These are phyloP conservation scores for Cercospora sp. DNA, from an alignment of 2,329 filamentous ascomycete genomes.

Conservation along the genomic window DNA sequence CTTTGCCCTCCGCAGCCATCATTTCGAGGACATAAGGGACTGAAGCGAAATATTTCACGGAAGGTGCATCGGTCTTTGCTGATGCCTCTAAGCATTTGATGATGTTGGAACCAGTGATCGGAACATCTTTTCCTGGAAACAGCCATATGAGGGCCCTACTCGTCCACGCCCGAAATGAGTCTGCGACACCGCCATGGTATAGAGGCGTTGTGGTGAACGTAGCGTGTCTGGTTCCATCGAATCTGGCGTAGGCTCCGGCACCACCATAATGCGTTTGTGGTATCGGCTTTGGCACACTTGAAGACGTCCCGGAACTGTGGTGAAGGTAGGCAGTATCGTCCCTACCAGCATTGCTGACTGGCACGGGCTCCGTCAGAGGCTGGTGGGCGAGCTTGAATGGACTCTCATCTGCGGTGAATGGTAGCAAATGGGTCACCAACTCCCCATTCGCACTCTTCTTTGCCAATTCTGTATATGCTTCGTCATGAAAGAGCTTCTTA, in stretches of 20 bases:
- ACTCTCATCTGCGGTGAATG: slow-evolving; percentile 14
- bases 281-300: slow-evolving; percentile 63
- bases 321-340: slow-evolving; percentile 57
- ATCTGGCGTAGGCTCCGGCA: slow-evolving; percentile 55
- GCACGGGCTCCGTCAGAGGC: not conserved
- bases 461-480: slow-evolving; percentile 40
- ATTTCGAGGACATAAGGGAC: slow-evolving; percentile 61
- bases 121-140: slow-evolving; percentile 58
- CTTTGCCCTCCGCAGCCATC: slow-evolving; percentile 48
- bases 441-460: not conserved
- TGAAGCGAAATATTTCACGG: slow-evolving; percentile 61
- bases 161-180: slow-evolving; percentile 63
- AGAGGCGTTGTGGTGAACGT: slow-evolving; percentile 67
- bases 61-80: slow-evolving; percentile 26
- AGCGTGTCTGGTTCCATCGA: slow-evolving; percentile 44
- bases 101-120: slow-evolving; percentile 59
- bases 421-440: slow-evolving; percentile 15
- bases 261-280: slow-evolving; percentile 58
- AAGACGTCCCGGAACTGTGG: slow-evolving; percentile 66
- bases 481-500: slow-evolving; percentile 50
- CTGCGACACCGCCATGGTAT: slow-evolving; percentile 65
- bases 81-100: slow-evolving; percentile 49
- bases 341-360: slow-evolving; percentile 27
- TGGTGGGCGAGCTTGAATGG: slow-evolving; percentile 14
- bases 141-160: slow-evolving; percentile 62